These are phyloP conservation scores for Miamiensis avidus DNA, from an alignment of 169 alveolate species.

Conservation along the genomic window DNA sequence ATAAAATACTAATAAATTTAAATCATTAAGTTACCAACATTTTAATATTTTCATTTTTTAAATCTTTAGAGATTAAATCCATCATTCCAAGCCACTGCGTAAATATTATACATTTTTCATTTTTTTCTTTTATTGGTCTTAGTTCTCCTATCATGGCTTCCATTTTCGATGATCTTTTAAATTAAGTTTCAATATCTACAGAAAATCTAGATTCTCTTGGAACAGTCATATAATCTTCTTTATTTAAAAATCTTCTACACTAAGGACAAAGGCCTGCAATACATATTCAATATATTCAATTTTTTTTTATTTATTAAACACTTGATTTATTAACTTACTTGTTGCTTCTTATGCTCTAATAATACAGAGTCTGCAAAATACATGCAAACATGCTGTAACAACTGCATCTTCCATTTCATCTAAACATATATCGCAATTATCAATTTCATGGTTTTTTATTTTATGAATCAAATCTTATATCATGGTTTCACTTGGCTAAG, in stretches of 20 bases:
- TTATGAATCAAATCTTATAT: conserved; percentile 39
- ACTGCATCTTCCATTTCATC: conserved; percentile 67
- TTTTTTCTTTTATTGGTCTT: conserved; percentile 3
- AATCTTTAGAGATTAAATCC: conserved; percentile 48
- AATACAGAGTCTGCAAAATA: conserved; percentile 60
- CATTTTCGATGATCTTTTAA: conserved; percentile 38
- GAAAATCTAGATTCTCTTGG: conserved; percentile 45
- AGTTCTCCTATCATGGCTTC: conserved; percentile 38
- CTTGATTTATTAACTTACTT: conserved; percentile 29
- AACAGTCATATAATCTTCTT: conserved; percentile 50
- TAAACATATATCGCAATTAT: conserved; percentile 69
- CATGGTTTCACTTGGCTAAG: conserved; percentile 18
- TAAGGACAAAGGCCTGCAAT: conserved; percentile 49
- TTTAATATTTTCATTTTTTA: conserved; percentile 37
- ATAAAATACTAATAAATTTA: background rate
- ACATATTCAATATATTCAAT: too few relatives aligned
- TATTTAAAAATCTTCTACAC: conserved; percentile 53
- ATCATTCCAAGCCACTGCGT: conserved; percentile 49
- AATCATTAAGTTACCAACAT: conserved; percentile 30
- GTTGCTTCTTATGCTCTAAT: conserved; percentile 27
- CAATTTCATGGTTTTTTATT: conserved; percentile 46
- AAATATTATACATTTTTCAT: conserved; percentile 45
- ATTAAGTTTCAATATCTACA: conserved; percentile 30
- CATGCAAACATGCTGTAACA: conserved; percentile 68
- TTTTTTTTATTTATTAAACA: too few relatives aligned